These are phyloP conservation scores for Biscogniauxia sp. DNA, from an alignment of 2,329 filamentous ascomycete species.

Conservation along the genomic window DNA sequence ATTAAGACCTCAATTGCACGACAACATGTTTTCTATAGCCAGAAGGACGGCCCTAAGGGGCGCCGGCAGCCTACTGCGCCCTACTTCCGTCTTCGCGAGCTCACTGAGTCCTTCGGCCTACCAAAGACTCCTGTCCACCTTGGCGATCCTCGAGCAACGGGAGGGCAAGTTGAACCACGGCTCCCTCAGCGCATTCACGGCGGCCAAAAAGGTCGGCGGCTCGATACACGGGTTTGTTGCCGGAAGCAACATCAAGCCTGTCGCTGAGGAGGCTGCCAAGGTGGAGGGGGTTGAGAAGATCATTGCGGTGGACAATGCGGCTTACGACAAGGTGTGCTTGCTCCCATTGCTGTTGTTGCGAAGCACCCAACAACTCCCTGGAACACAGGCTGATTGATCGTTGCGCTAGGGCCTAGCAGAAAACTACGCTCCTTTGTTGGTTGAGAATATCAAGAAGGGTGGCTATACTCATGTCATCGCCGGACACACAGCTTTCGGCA, in stretches of 20 bases:
- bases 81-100: constrained; percentile 29
- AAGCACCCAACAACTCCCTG: not conserved
- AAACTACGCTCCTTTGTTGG: constrained; percentile 88
- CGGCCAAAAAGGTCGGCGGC: constrained; percentile 82
- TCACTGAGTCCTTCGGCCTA: constrained; percentile 51
- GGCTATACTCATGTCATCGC: constrained; percentile 90
- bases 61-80: constrained; percentile 21
- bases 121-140: constrained; percentile 74
- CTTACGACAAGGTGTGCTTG: constrained; percentile 82
- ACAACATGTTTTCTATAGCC: constrained; percentile 30
- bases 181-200: constrained; percentile 81
- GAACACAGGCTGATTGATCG: constrained; percentile 1
- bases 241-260: constrained; percentile 70
- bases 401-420: constrained; percentile 73
- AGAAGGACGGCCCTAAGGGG: constrained; percentile 27
- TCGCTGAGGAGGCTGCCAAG: constrained; percentile 82
- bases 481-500: constrained; percentile 92
- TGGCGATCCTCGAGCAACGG: constrained; percentile 89
- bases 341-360: not conserved
- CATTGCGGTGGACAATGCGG: constrained; percentile 79
- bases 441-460: constrained; percentile 95
- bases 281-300: constrained; percentile 90
- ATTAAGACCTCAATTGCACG: constrained; percentile 6
- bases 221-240: constrained; percentile 84
- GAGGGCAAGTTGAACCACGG: constrained; percentile 82